Base-by-base conservation (phyloP, 495 filamentous ascomycete genomes). In the Aspergillus conjunctus region DNA sequence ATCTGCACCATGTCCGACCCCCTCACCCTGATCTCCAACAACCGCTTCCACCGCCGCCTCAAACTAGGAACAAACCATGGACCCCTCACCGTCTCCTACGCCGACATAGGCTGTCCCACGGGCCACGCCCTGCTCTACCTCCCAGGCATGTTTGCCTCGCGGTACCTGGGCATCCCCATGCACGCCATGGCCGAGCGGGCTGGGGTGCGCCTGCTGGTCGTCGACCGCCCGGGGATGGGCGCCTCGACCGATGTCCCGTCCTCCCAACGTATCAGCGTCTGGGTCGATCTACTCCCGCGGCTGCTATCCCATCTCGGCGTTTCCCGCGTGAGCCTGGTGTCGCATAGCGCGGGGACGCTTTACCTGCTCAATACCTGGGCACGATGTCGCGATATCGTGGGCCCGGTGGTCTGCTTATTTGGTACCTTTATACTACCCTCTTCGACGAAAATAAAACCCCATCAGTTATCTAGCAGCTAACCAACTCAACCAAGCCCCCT, bases 331-430 rank as follows among this genome's bases (percentile, higher is more conserved):
- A 69, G 66, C 9, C 55, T 83, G 3, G 67, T 74, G 9, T 66
- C 69, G 32, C 81, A 83, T 58, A 75, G 72, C 54, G 74, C 76
- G 3, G 81, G 81, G 10, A 79, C 79, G 1, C 67, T 83, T 9
- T 83, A 76, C 63, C 53, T 74, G 10, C 63, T 84, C 15, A 81
- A 83, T 56, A 72, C 78, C 5, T 62, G 79, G 20, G 66, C 66
- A 10, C 58, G 69, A 8, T 73, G 74, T 52, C 74, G 73, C 3
- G 60, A 73, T 1, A 15, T 81, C 17, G 64, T 84, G 7, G 43
- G 49, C 39, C 71, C 73, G 4, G 73, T 59, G 17, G 56, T 79
- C 7, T 69, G 70, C 1, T 59, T 82, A 21, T 52, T 81, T 56
- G 72, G 71, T 75, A 32, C 31, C 10, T 58, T 46, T 59, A 17